phyloP scores from a whole-genome alignment of 768 basidiomycete genomes.

The Crassisporium funariophilum region DNA sequence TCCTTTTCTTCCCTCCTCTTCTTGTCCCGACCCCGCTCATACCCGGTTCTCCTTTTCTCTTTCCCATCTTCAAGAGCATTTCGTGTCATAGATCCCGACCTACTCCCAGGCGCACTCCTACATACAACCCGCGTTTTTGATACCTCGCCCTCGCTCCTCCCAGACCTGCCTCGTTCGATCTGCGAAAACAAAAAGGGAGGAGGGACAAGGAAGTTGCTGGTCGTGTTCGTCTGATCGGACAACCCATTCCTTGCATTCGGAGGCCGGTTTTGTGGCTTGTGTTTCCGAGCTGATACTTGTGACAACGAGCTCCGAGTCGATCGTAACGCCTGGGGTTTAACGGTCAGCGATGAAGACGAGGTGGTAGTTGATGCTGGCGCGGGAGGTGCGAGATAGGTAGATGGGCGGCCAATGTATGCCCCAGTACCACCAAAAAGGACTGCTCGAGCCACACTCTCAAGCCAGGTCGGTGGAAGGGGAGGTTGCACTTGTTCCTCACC shows the following conservation, averaged over 20 bases:
- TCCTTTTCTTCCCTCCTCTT: slow-evolving; percentile 35
- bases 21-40: slow-evolving; percentile 22
- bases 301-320: slow-evolving; percentile 44
- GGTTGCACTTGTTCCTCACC: slow-evolving; percentile 27
- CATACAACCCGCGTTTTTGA: slow-evolving; percentile 62
- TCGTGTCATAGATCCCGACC: slow-evolving; percentile 49
- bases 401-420: slow-evolving; percentile 46
- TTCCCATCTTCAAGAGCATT: slow-evolving; percentile 23
- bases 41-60: slow-evolving; percentile 21
- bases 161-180: slow-evolving; percentile 37
- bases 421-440: slow-evolving; percentile 56
- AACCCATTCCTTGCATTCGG: slow-evolving; percentile 26
- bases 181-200: slow-evolving; percentile 40
- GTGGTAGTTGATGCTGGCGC: too few relatives aligned
- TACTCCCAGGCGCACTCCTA: slow-evolving; percentile 68
- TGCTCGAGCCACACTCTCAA: slow-evolving; percentile 69
- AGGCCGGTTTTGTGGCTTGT: slow-evolving; percentile 13
- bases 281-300: slow-evolving; percentile 28
- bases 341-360: slow-evolving; percentile 7
- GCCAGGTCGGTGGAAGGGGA: slow-evolving; percentile 69
- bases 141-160: slow-evolving; percentile 42
- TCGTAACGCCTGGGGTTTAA: slow-evolving; percentile 28
- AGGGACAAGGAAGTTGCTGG: slow-evolving; percentile 27
- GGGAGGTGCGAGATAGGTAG: slow-evolving; percentile 12
- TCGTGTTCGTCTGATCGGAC: slow-evolving; percentile 39